Evolutionary conservation across 108 stramenopile genomes (phyloP).

Genomic region (Cylindrotheca fusiformis): DNA sequence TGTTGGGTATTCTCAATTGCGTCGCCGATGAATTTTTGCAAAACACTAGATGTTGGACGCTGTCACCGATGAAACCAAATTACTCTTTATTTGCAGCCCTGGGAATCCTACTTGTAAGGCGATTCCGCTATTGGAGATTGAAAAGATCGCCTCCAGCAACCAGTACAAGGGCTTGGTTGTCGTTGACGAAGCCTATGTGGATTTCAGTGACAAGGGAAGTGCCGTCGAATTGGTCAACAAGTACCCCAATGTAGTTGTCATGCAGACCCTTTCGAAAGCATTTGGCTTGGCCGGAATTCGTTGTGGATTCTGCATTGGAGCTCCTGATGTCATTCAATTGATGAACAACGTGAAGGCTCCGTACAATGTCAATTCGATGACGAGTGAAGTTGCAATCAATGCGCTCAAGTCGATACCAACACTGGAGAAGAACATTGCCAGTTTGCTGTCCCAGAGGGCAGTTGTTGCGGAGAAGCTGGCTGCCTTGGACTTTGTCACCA

Average conservation of each 20-base stretch:
- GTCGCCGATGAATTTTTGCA: not conserved
- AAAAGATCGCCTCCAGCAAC: slow-evolving; percentile 45
- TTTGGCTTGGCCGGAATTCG: slow-evolving; percentile 97
- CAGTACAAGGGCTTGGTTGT: slow-evolving; percentile 74
- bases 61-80: slow-evolving; percentile 74
- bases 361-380: slow-evolving; percentile 92
- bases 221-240: slow-evolving; percentile 58
- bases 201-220: slow-evolving; percentile 57
- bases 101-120: slow-evolving; percentile 94
- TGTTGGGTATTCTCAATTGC: not conserved
- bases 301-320: slow-evolving; percentile 90
- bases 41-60: slow-evolving; percentile 53
- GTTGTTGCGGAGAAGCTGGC: slow-evolving; percentile 53
- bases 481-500: slow-evolving; percentile 67
- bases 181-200: slow-evolving; percentile 97
- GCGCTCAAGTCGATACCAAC: slow-evolving; percentile 58
- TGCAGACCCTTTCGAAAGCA: slow-evolving; percentile 95
- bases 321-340: slow-evolving; percentile 84
- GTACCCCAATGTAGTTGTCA: slow-evolving; percentile 83
- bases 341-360: slow-evolving; percentile 98
- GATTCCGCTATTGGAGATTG: slow-evolving; percentile 73
- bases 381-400: slow-evolving; percentile 79
- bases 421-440: slow-evolving; percentile 61
- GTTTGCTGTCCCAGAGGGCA: slow-evolving; percentile 58
- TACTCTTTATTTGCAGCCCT: slow-evolving; percentile 92